Percentiles rank a stretch among this genome's conserved stretches.
Conservation (phyloP, 768 basidiomycete genomes). For the Tylopilus sp. region DNA sequence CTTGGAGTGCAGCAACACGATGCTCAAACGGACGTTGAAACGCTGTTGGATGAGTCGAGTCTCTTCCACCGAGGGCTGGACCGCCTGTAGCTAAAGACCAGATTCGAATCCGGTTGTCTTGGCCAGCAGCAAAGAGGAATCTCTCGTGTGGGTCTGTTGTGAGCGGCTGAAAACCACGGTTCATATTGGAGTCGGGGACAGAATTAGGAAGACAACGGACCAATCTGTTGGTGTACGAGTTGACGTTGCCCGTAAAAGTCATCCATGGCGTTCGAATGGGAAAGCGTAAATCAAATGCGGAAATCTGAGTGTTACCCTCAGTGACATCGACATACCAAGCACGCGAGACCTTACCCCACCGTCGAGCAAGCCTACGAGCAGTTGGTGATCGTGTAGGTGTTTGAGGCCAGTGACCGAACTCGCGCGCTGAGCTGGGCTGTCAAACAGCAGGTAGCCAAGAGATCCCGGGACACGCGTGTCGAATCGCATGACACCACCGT, state of each 20-base stretch:
- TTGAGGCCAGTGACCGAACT: constrained; percentile 56
- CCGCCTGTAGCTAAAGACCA: constrained; percentile 66
- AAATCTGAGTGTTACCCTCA: constrained; percentile 41
- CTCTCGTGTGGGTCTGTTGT: constrained; percentile 52
- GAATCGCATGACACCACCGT: constrained; percentile 54
- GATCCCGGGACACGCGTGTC: constrained; percentile 47
- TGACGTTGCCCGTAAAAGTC: constrained; percentile 54
- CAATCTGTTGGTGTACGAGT: constrained; percentile 46
- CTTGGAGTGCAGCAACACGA: constrained; percentile 47
- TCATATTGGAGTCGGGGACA: neutral
- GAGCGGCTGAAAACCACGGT: constrained; percentile 48
- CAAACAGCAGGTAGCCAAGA: constrained; percentile 39
- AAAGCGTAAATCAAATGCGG: constrained; percentile 62
- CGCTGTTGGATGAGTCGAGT: constrained; percentile 21
- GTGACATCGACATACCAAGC: neutral
- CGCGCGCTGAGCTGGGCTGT: constrained; percentile 28
- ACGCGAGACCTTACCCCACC: constrained; percentile 46
- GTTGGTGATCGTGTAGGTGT: constrained; percentile 45
- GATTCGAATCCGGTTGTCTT: constrained; percentile 58
- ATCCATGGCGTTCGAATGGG: constrained; percentile 42
- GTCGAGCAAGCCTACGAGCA: constrained; percentile 56
- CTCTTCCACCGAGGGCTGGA: constrained; percentile 16
- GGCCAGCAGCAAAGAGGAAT: constrained; percentile 66
- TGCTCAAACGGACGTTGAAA: constrained; percentile 34
- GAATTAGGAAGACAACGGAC: constrained; percentile 35